Conservation (phyloP, 805 yeast genomes). For the Yamadazyma takamatsuzukensis region DNA sequence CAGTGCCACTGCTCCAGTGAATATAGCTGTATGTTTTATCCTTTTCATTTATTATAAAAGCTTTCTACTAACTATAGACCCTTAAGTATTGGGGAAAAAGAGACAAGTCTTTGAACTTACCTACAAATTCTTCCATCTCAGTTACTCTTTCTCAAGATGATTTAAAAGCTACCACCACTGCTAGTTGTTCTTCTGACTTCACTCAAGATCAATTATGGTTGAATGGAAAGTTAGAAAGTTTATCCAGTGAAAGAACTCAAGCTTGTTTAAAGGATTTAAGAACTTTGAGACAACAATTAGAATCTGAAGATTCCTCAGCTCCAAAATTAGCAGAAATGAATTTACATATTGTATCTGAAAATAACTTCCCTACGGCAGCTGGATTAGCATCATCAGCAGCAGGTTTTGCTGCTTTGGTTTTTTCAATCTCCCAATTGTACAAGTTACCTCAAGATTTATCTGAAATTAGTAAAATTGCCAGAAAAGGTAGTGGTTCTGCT, state of each 20-base stretch:
- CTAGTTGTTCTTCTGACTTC: constrained; percentile 59
- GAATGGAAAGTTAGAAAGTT: constrained; percentile 78
- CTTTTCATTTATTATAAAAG: not conserved
- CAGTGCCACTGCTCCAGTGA: constrained; percentile 93
- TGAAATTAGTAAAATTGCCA: constrained; percentile 87
- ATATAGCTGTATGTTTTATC: constrained; percentile 82
- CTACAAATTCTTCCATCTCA: constrained; percentile 94
- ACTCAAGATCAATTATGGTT: constrained; percentile 71
- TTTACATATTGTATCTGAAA: constrained; percentile 83
- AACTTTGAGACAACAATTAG: constrained; percentile 58
- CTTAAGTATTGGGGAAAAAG: constrained; percentile 99
- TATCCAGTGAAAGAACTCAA: constrained; percentile 58
- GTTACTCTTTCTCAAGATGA: constrained; percentile 92
- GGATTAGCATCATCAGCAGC: constrained; percentile 98
- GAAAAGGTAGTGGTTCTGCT: constrained; percentile 98
- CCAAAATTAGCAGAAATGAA: constrained; percentile 63
- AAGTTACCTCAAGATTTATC: constrained; percentile 80
- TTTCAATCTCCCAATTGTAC: constrained; percentile 82
- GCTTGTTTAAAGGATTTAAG: constrained; percentile 79
- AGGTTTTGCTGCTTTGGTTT: constrained; percentile 94
- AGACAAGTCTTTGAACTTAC: constrained; percentile 81
- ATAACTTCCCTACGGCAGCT: constrained; percentile 99
- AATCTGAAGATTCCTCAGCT: constrained; percentile 47
- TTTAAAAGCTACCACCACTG: constrained; percentile 88
- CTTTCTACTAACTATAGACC: constrained; percentile 45